These are phyloP conservation scores for Venturia nashicola DNA, from an alignment of 2,329 filamentous ascomycete species.

Conservation along the genomic window DNA sequence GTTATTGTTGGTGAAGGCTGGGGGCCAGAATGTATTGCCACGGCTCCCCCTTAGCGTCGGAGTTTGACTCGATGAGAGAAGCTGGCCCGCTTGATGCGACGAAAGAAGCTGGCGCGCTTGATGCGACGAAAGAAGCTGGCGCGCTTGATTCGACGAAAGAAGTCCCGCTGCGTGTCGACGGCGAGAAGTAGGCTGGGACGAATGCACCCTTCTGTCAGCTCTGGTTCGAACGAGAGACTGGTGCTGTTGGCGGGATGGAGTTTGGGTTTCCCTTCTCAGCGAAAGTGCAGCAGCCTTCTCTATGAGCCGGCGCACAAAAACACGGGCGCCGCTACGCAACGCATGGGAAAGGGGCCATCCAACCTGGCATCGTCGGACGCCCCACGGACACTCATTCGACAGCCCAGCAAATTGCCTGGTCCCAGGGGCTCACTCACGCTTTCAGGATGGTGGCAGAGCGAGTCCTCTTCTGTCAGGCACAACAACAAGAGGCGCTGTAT, in stretches of 20 bases:
- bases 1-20: neutral
- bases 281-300: neutral
- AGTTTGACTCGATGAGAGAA: neutral
- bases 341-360: constrained; percentile 1
- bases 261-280: neutral
- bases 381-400: constrained; percentile 3
- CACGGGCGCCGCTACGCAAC: neutral
- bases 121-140: neutral
- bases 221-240: neutral
- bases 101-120: no score
- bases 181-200: neutral
- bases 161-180: neutral
- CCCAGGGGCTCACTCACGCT: neutral
- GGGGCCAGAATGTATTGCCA: neutral
- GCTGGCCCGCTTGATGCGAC: neutral
- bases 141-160: neutral
- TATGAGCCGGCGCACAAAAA: neutral
- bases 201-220: neutral
- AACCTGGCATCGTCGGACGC: neutral
- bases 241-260: neutral
- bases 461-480: neutral
- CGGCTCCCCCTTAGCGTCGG: constrained; percentile 3
- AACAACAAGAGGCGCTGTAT: neutral
- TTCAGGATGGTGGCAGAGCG: neutral
- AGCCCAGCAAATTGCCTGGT: neutral